These are phyloP conservation scores for Cucurbita pepo DNA, from an alignment of 306 rosid species.

Conservation along the genomic window DNA sequence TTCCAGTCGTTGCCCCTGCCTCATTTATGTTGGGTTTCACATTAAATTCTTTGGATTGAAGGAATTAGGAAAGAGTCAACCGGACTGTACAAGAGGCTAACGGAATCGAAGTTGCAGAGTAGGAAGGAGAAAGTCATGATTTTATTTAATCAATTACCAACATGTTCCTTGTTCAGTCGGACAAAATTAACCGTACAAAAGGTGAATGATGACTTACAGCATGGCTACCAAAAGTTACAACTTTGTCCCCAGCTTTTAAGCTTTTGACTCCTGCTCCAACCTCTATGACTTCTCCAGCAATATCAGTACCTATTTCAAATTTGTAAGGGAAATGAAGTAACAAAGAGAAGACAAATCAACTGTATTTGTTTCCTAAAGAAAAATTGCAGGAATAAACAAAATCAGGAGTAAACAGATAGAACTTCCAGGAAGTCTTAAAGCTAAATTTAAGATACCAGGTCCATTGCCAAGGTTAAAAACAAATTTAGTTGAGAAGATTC, in stretches of 20 bases:
- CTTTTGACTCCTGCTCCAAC: slow-evolving; percentile 37
- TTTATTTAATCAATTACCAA: background rate
- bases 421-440: background rate
- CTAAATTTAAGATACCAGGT: background rate
- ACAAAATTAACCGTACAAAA: background rate
- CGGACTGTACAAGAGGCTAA: no score
- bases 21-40: no score
- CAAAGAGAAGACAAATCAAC: background rate
- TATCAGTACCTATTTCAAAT: slow-evolving; percentile 31
- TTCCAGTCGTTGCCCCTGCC: no score
- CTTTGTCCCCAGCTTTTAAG: slow-evolving; percentile 56
- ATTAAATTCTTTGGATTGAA: no score
- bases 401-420: background rate
- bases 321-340: background rate
- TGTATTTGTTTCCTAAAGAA: background rate
- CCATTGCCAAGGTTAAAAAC: background rate
- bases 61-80: no score
- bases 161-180: background rate
- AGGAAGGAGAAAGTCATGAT: background rate
- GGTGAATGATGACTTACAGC: slow-evolving; percentile 16
- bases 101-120: no score
- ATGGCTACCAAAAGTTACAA: slow-evolving; percentile 24
- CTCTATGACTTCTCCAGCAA: slow-evolving; percentile 47
- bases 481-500: background rate
- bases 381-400: background rate